Conservation (phyloP, 495 filamentous ascomycete genomes). For the Sordaria brevicollis region DNA sequence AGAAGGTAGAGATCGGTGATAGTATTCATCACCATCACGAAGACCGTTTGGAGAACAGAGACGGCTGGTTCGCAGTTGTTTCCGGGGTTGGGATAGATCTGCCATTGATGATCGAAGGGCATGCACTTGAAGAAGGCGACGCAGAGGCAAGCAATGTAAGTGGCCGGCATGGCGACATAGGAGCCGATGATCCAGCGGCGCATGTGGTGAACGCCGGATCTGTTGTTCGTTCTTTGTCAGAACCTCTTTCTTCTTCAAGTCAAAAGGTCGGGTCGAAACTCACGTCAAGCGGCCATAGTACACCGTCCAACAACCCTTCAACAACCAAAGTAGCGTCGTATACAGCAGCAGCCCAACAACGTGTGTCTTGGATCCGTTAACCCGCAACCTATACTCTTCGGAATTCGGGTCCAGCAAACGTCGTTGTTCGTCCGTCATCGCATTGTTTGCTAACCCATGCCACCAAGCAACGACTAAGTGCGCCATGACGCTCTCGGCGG, state of each 20-base stretch:
- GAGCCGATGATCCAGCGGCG: constrained; percentile 35
- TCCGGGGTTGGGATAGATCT: constrained; percentile 47
- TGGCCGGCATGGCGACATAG: constrained; percentile 32
- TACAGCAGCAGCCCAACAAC: constrained; percentile 48
- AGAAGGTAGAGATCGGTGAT: constrained; percentile 46
- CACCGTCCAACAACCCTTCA: constrained; percentile 49
- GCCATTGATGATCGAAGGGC: constrained; percentile 46
- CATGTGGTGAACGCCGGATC: constrained; percentile 36
- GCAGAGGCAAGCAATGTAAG: constrained; percentile 41
- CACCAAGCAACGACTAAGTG: constrained; percentile 19
- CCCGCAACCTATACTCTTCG: constrained; percentile 36
- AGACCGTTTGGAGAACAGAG: constrained; percentile 26
- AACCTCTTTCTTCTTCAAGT: background rate
- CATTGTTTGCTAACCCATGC: constrained; percentile 38
- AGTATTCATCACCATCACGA: constrained; percentile 40
- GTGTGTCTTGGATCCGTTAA: constrained; percentile 47
- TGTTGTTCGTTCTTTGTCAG: background rate
- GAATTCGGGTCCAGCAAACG: constrained; percentile 25
- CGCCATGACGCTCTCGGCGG: constrained; percentile 23
- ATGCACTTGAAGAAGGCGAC: constrained; percentile 28
- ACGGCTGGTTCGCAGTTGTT: constrained; percentile 20
- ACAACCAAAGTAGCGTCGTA: constrained; percentile 42
- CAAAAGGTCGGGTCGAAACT: constrained; percentile 1
- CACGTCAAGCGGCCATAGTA: constrained; percentile 49
- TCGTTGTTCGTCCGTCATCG: constrained; percentile 42